phyloP scores from a whole-genome alignment of 805 yeast species.

The Dipodascopsis uninucleata region DNA sequence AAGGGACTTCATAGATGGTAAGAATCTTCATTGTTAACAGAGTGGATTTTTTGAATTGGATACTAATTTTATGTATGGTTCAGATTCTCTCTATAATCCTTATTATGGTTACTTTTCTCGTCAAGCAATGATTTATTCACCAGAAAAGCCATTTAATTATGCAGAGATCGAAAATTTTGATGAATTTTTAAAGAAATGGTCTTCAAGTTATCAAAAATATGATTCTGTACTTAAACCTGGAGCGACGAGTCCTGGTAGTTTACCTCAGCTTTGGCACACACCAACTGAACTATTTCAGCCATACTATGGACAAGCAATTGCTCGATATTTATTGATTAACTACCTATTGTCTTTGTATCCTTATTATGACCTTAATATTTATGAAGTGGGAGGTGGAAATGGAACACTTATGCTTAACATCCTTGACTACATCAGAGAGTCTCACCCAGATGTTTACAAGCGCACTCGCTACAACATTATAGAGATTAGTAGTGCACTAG shows the following conservation, averaged over 20 bases:
- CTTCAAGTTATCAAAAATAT: conserved; percentile 45
- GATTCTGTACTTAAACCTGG: conserved; percentile 31
- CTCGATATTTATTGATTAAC: conserved; percentile 69
- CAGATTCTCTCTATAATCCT: conserved; percentile 75
- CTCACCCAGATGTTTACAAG: conserved; percentile 70
- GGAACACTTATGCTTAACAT: conserved; percentile 80
- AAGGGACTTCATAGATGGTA: conserved; percentile 67
- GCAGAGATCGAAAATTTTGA: conserved; percentile 56
- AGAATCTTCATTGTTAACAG: neutral
- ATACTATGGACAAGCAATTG: conserved; percentile 79
- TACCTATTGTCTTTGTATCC: conserved; percentile 67
- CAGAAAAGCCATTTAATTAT: conserved; percentile 62
- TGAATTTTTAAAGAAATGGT: conserved; percentile 68
- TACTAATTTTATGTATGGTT: neutral
- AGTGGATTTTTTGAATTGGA: neutral
- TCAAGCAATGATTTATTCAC: conserved; percentile 73
- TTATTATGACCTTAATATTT: conserved; percentile 65
- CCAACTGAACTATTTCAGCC: conserved; percentile 82
- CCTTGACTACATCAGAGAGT: conserved; percentile 55
- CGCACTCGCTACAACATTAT: conserved; percentile 66
- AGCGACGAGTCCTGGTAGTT: conserved; percentile 12
- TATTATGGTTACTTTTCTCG: conserved; percentile 76
- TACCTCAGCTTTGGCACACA: conserved; percentile 76
- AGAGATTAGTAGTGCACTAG: conserved; percentile 64
- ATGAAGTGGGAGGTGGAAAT: conserved; percentile 89